A percentile compares a stretch with the other conserved stretches of the same genome.
Conservation (phyloP, 1,284 basidiomycete species). For the Ceratobasidium sp. region DNA sequence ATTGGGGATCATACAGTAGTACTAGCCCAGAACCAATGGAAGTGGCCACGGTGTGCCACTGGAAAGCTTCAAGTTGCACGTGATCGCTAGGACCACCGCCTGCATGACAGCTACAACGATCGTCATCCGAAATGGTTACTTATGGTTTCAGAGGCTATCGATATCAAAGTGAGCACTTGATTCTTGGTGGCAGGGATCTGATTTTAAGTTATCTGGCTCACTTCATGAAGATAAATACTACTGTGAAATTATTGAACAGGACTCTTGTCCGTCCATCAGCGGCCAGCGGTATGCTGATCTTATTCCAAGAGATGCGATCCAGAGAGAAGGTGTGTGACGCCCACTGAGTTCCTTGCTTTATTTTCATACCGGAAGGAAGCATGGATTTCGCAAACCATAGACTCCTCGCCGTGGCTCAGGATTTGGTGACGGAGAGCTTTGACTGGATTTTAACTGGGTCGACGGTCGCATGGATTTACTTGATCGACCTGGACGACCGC, state of each 20-base stretch:
- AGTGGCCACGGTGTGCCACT: no score
- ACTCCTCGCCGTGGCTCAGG: no score
- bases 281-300: neutral
- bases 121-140: neutral
- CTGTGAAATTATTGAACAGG: neutral
- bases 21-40: no score
- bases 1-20: no score
- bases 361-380: no score
- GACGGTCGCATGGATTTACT: neutral
- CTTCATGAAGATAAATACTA: neutral
- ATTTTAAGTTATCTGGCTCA: neutral
- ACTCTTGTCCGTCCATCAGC: neutral
- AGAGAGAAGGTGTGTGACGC: neutral
- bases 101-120: no score
- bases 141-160: neutral
- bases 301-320: neutral
- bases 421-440: no score
- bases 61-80: no score
- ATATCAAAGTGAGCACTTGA: neutral
- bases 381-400: no score
- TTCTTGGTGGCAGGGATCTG: neutral
- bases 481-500: conserved; percentile 5
- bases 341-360: neutral
- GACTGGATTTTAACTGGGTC: neutral
- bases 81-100: no score